Evolutionary conservation across 257 asterid genomes (phyloP), one percentile per base, ranked within the genome.

Genomic region (Salvia miltiorrhiza): DNA sequence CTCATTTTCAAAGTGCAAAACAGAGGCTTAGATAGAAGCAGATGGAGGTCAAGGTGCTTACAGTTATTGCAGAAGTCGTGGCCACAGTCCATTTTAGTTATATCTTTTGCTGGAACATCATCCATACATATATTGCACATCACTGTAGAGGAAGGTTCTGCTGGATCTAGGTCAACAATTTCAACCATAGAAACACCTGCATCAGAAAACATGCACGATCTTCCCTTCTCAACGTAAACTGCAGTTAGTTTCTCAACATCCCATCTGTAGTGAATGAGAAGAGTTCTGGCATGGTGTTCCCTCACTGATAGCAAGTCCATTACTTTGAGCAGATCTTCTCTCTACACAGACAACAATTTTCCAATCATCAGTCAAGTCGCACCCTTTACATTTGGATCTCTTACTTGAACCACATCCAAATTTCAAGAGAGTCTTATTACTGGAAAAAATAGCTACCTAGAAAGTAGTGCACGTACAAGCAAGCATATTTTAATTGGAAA

Each of bases 201-300:
- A 72, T 84, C 88, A 52, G 89, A 76, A 86, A 91, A 94, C 82
- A 94, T 73, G 79, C 74, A 55, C 32, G 83, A 35, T 84, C 84
- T 89, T 50, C 99, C 99, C 82, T 81, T 89, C 73, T 94, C 97
- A 50, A 89, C 93, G 72, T 83, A 86, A 68, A 87, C 89, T 3
- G 90, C 87, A 54, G 82, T 78, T 67, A 94, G 73, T 74, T 76
- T 86, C 80, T 89, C 96, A 37, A 87, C 93, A 70, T 93, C 93
- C 99, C 99, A 90, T 21, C 96, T 86, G 73, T 83, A 80, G 74
- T 87, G 93, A 80, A 94, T 91, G 70, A 94, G 97, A 75, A 94
- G 92, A 58, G 97, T 87, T 53, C 99, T 80, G 40, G 99, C 97
- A 79, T 86, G 93, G 65, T 94, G 97, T 79, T 94, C 99, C 70